Conservation (phyloP, 306 rosid genomes). For the Heteromeles arbutifolia region DNA sequence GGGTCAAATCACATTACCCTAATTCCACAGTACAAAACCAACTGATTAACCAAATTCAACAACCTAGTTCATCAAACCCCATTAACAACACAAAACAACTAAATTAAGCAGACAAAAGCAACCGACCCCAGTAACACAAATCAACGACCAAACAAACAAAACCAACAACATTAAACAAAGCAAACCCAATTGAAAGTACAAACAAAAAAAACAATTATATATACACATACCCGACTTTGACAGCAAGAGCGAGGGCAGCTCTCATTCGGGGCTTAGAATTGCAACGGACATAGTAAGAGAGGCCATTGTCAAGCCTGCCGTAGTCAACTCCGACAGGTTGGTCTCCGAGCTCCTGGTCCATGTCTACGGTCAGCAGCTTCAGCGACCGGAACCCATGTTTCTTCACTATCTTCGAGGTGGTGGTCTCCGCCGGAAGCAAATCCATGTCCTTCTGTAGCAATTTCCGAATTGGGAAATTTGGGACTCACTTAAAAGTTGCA, state of each 20-base stretch:
- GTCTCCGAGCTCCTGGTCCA: slow-evolving; percentile 50
- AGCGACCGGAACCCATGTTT: slow-evolving; percentile 85
- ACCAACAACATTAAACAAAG: background rate
- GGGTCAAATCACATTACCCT: background rate
- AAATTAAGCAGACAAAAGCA: background rate
- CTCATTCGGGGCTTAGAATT: slow-evolving; percentile 92
- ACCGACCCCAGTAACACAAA: background rate
- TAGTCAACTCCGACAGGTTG: slow-evolving; percentile 60
- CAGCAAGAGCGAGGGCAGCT: slow-evolving; percentile 92
- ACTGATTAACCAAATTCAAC: background rate
- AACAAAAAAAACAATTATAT: background rate
- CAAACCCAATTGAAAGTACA: background rate
- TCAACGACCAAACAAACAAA: background rate
- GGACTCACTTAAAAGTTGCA: background rate
- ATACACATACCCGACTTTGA: slow-evolving; percentile 59
- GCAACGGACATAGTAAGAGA: slow-evolving; percentile 76
- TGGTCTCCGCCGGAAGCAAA: slow-evolving; percentile 55
- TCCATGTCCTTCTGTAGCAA: slow-evolving; percentile 31
- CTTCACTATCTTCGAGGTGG: slow-evolving; percentile 43
- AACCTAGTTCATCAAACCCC: background rate
- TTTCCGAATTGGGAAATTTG: background rate
- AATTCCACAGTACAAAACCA: background rate
- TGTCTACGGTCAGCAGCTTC: slow-evolving; percentile 58
- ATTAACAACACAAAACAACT: too few relatives aligned
- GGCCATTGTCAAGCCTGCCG: slow-evolving; percentile 82